Conservation (phyloP, 2,329 filamentous ascomycete species). For the Acrodontium crateriforme region DNA sequence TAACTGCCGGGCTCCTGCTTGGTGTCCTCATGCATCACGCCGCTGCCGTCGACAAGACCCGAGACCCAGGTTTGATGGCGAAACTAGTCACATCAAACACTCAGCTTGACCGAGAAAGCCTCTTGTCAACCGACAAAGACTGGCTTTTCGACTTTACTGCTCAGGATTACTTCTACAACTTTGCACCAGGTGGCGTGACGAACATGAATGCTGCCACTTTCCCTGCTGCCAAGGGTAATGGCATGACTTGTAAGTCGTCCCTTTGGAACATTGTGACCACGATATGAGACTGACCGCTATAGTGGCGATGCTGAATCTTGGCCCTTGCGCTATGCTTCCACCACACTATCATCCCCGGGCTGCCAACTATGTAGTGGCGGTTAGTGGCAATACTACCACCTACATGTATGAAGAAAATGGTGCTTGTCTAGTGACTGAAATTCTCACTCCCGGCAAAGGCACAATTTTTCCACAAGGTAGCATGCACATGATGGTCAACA, state of each 20-base stretch:
- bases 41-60: slow-evolving; percentile 25
- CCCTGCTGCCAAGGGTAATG: slow-evolving; percentile 33
- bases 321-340: slow-evolving; percentile 39
- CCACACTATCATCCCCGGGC: slow-evolving; percentile 38
- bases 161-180: slow-evolving; percentile 28
- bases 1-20: slow-evolving; percentile 9
- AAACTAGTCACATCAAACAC: slow-evolving; percentile 29
- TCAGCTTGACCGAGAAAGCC: slow-evolving; percentile 30
- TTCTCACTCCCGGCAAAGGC: slow-evolving; percentile 31
- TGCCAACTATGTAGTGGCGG: slow-evolving; percentile 35
- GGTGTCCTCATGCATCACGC: slow-evolving; percentile 12
- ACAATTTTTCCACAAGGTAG: slow-evolving; percentile 37
- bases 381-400: slow-evolving; percentile 36
- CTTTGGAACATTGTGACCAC: not conserved
- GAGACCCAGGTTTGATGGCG: slow-evolving; percentile 26
- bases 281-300: slow-evolving; percentile 4
- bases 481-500: slow-evolving; percentile 39
- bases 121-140: slow-evolving; percentile 28
- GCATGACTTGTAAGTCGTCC: slow-evolving; percentile 30
- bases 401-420: slow-evolving; percentile 41
- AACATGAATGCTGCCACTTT: slow-evolving; percentile 41
- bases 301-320: slow-evolving; percentile 29
- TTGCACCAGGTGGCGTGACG: slow-evolving; percentile 34
- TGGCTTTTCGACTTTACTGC: slow-evolving; percentile 38
- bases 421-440: slow-evolving; percentile 27